A percentile compares a stretch with the other conserved stretches of the same genome.
Conservation (phyloP, 2,329 filamentous ascomycete species). For the Penicillium concentricum region DNA sequence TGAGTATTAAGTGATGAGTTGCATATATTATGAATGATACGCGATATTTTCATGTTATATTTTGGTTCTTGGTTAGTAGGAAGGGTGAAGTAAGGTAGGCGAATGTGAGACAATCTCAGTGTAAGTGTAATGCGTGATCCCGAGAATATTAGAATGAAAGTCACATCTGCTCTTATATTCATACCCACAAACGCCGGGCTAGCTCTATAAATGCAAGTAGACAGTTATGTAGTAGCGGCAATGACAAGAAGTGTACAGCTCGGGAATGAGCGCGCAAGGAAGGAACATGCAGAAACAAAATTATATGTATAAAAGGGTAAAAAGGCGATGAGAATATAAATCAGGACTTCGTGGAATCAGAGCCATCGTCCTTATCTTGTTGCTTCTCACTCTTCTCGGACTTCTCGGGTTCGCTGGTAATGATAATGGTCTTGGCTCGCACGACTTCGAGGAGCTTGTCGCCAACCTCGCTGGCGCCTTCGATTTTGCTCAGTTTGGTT, state of each 20-base stretch:
- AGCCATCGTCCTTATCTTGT: constrained; percentile 8
- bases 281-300: constrained; percentile 4
- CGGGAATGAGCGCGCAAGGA: not conserved
- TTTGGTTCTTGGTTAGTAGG: not conserved
- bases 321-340: not conserved
- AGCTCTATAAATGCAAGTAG: constrained; percentile 20
- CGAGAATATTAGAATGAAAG: not conserved
- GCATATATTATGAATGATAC: not conserved
- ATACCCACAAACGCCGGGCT: constrained; percentile 20
- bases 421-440: constrained; percentile 37
- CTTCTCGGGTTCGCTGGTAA: constrained; percentile 14
- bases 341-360: constrained; percentile 19
- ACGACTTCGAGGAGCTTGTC: constrained; percentile 61
- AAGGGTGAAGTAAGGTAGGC: not conserved
- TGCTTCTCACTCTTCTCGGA: constrained; percentile 10
- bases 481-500: constrained; percentile 69
- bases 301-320: constrained; percentile 13
- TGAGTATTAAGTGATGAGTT: not conserved
- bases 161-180: not conserved
- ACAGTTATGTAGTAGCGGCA: constrained; percentile 15
- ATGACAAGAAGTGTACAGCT: constrained; percentile 16
- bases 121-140: not conserved
- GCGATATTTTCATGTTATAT: not conserved
- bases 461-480: constrained; percentile 74
- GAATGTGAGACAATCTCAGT: not conserved